phyloP scores from a whole-genome alignment of 352 stramenopile genomes.

The Phytophthora parvispora region DNA sequence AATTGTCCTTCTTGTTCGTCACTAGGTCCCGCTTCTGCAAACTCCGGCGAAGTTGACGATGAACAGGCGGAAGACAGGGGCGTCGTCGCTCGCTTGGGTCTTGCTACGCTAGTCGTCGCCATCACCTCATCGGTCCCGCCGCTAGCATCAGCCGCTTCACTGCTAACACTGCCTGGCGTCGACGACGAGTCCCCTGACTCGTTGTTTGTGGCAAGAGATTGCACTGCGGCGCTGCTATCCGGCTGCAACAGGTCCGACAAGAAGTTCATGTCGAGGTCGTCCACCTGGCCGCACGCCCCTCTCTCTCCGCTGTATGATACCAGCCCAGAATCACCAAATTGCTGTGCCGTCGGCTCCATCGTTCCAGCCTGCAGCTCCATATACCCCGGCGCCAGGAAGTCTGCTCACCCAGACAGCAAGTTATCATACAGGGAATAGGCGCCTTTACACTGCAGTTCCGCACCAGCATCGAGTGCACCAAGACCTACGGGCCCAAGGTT shows the following conservation, averaged over 20 bases:
- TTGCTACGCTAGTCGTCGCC: no score
- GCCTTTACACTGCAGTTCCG: not conserved
- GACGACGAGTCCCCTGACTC: conserved; percentile 4
- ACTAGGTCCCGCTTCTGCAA: not conserved
- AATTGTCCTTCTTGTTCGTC: no score
- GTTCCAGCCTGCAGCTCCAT: conserved; percentile 19
- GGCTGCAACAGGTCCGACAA: conserved; percentile 32
- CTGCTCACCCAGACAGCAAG: conserved; percentile 6
- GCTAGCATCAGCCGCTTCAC: conserved; percentile 6
- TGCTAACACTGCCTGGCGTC: not conserved
- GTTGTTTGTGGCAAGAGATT: not conserved
- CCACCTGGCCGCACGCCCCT: not conserved
- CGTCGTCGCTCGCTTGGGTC: no score
- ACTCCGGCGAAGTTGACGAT: no score
- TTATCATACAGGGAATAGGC: not conserved
- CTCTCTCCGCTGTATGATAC: not conserved
- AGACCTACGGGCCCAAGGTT: not conserved
- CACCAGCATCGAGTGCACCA: conserved; percentile 16
- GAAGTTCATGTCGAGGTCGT: conserved; percentile 39
- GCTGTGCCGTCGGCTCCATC: conserved; percentile 7
- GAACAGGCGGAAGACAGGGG: no score
- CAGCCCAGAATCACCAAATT: conserved; percentile 16
- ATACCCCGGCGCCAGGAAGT: conserved; percentile 23
- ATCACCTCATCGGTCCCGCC: conserved; percentile 14
- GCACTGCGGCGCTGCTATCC: not conserved